Percentiles rank a stretch among this genome's conserved stretches.
Conservation (phyloP, 2,329 filamentous ascomycete genomes). For the Exophiala mesophila region DNA sequence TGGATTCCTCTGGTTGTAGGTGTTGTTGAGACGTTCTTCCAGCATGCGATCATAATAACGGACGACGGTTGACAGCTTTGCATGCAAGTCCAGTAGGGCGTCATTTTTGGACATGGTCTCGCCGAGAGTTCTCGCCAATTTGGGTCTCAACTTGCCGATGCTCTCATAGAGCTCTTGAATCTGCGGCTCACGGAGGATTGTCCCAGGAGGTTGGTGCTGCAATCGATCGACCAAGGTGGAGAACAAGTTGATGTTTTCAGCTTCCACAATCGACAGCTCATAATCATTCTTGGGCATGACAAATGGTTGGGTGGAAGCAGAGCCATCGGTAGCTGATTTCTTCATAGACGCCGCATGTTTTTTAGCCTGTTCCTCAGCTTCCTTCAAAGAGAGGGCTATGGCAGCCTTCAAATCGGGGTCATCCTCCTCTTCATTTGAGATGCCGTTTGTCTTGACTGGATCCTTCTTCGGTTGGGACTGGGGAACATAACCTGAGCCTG, state of each 20-base stretch:
- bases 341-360: slow-evolving; percentile 79
- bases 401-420: slow-evolving; percentile 91
- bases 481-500: slow-evolving; percentile 64
- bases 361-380: slow-evolving; percentile 98
- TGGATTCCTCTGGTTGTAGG: slow-evolving; percentile 66
- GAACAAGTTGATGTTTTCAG: slow-evolving; percentile 96
- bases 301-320: slow-evolving; percentile 46
- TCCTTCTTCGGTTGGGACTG: slow-evolving; percentile 47
- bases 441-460: slow-evolving; percentile 39
- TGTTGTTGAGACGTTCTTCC: slow-evolving; percentile 87
- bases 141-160: slow-evolving; percentile 87
- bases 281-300: slow-evolving; percentile 81
- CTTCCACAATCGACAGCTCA: slow-evolving; percentile 86
- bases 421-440: slow-evolving; percentile 64
- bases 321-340: slow-evolving; percentile 57
- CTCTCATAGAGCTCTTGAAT: slow-evolving; percentile 98
- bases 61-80: slow-evolving; percentile 92
- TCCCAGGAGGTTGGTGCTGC: slow-evolving; percentile 91
- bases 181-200: slow-evolving; percentile 92
- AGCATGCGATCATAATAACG: slow-evolving; percentile 98
- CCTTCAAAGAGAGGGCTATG: slow-evolving; percentile 87
- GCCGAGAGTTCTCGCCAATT: slow-evolving; percentile 89
- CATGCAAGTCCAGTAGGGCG: slow-evolving; percentile 86
- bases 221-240: slow-evolving; percentile 88
- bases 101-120: slow-evolving; percentile 99